Percentiles rank a stretch among this genome's conserved stretches.
phyloP scores from a whole-genome alignment of 1,139 yeast genomes.

The Debaryomyces udenii region DNA sequence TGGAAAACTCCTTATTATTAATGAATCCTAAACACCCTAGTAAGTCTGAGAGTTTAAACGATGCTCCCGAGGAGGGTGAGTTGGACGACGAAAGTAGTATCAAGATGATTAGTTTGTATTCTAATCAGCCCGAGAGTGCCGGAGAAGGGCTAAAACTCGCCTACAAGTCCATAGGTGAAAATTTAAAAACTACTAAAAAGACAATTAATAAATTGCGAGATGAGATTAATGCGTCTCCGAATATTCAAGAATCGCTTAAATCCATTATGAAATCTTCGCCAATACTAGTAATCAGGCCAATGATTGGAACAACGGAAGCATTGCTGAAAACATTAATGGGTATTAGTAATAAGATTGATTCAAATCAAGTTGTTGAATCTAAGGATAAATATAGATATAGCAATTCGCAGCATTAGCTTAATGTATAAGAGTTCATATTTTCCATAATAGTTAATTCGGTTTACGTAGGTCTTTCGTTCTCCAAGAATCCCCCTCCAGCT shows the following conservation, averaged over 20 bases:
- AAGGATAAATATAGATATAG: constrained; percentile 34
- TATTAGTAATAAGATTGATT: constrained; percentile 77
- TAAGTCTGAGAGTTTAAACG: constrained; percentile 18
- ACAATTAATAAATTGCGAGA: constrained; percentile 63
- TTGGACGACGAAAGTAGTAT: constrained; percentile 41
- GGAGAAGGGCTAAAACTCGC: constrained; percentile 77
- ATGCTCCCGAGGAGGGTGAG: constrained; percentile 30
- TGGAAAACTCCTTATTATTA: constrained; percentile 17
- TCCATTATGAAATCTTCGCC: constrained; percentile 82
- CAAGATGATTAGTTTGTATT: constrained; percentile 71
- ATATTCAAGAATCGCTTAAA: constrained; percentile 66
- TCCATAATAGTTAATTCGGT: no score
- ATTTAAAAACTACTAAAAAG: constrained; percentile 65
- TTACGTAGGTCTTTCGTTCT: no score
- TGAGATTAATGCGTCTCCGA: constrained; percentile 62
- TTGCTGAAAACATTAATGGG: constrained; percentile 83
- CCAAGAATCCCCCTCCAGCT: no score
- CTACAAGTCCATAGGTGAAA: constrained; percentile 69
- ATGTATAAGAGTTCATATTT: no score
- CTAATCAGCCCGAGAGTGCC: constrained; percentile 77
- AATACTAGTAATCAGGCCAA: constrained; percentile 76
- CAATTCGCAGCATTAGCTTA: constrained; percentile 1
- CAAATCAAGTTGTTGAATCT: constrained; percentile 47
- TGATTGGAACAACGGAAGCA: constrained; percentile 93
- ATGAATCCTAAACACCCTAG: constrained; percentile 14